Percentiles rank a stretch among this genome's conserved stretches.
phyloP scores from a whole-genome alignment of 331 rosid genomes.

The Acacia pycnantha region DNA sequence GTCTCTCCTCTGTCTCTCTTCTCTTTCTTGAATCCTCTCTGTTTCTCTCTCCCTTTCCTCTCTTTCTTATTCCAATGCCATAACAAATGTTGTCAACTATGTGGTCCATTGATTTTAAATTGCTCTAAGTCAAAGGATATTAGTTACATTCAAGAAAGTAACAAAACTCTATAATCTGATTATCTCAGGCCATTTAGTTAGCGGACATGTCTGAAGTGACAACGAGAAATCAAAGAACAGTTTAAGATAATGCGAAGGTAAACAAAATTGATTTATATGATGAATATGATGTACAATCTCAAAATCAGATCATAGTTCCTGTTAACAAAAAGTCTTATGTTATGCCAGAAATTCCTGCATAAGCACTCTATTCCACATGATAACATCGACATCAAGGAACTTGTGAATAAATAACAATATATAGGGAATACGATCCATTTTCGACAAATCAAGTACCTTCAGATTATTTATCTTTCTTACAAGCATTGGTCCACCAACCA shows the following conservation, averaged over 20 bases:
- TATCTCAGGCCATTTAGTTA: not conserved
- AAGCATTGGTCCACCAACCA: not conserved
- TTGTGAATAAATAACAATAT: not conserved
- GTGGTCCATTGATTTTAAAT: not conserved
- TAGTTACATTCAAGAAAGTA: not conserved
- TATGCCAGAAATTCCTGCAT: not conserved
- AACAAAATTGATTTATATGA: not conserved
- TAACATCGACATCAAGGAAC: not conserved
- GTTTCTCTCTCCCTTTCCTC: no score
- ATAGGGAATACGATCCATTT: not conserved
- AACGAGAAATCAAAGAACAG: not conserved
- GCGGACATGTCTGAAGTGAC: not conserved
- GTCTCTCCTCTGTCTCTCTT: no score
- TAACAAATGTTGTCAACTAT: not conserved
- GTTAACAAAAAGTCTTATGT: not conserved
- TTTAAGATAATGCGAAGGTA: not conserved
- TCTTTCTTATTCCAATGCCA: no score
- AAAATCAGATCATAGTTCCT: not conserved
- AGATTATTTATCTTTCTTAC: slow-evolving; percentile 1
- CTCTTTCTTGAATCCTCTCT: no score
- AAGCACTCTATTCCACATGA: not conserved
- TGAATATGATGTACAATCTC: not conserved
- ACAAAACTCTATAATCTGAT: not conserved
- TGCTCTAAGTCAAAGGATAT: not conserved
- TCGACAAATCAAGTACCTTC: not conserved